Base-by-base conservation (phyloP, 1,284 basidiomycete species). In the Ceratobasidium sp. region DNA sequence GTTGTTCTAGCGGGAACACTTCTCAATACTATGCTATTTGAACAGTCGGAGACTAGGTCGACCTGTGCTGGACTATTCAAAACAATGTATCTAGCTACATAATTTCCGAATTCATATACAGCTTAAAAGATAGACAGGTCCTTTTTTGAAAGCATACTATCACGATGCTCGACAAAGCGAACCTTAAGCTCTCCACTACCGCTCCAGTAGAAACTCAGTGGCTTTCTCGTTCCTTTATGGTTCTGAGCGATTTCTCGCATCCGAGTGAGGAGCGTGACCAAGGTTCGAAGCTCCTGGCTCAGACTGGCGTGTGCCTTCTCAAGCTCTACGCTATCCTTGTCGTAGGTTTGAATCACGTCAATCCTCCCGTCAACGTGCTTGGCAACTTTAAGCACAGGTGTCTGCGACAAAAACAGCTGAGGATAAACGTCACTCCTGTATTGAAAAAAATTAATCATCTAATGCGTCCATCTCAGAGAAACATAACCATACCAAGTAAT, bases 71-170 rank as follows among this genome's bases (percentile, higher is more conserved):
- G 36, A 39, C 14, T 39, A 39, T 39, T 39, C 36, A 39, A 39
- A n/a, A n/a, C n/a, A n/a, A n/a, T n/a, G n/a, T n/a, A n/a, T n/a
- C n/a, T n/a, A n/a, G 76, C 80, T 84, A 43, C 84, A 92, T 76
- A 92, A 92, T 77, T 78, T 93, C 2, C 86, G 21, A 39, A 39
- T 39, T 39, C 36, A 6, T 16, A 28, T 32, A 26, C 14, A 5
- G 12, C 32, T 55, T 28, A 55, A 55, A 55, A 55, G 9, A 55
- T 32, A 30, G 52, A 23, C 14, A 55, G 52, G 16, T 55, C 52
- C 16, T 34, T 28, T 32, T 23, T 28, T 16, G 52, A 55, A 55
- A 55, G 30, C 26, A 55, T 9, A 28, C n/a, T 32, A 55, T 28
- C 52, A 55, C 52, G 52, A 32, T 32, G 57, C 30, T 41, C 57